Percentiles rank a stretch among this genome's conserved stretches.
Conservation (phyloP, 495 filamentous ascomycete species). For the Penicillium bialowiezense region DNA sequence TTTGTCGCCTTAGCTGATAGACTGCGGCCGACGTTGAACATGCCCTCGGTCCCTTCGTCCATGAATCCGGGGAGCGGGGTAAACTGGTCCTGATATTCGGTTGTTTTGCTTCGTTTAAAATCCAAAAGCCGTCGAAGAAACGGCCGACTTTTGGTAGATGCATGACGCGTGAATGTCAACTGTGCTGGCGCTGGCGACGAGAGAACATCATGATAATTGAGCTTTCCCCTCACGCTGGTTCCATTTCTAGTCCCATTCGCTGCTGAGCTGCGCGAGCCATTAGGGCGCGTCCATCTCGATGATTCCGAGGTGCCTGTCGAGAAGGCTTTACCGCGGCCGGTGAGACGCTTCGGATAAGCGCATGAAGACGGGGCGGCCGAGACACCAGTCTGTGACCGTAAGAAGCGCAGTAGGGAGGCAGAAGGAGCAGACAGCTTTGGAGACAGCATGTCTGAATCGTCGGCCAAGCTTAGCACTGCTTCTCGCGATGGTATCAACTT, state of each 20-base stretch:
- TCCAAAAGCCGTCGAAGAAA: conserved; percentile 59
- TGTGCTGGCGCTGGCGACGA: neutral
- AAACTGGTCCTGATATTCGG: conserved; percentile 22
- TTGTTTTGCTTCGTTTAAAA: conserved; percentile 29
- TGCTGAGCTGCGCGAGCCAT: conserved; percentile 10
- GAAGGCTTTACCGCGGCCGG: conserved; percentile 8
- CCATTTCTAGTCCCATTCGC: conserved; percentile 11
- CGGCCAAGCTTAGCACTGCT: conserved; percentile 5
- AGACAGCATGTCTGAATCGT: conserved; percentile 36
- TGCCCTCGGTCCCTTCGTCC: conserved; percentile 37
- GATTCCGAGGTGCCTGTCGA: conserved; percentile 12
- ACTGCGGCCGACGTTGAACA: conserved; percentile 54
- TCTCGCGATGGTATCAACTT: conserved; percentile 18
- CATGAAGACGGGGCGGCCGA: conserved; percentile 38
- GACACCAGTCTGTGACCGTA: conserved; percentile 61
- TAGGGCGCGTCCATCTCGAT: conserved; percentile 25
- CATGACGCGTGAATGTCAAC: conserved; percentile 27
- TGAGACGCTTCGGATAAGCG: conserved; percentile 11
- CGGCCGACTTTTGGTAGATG: conserved; percentile 42
- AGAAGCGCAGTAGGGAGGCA: conserved; percentile 56
- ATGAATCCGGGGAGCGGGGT: conserved; percentile 24
- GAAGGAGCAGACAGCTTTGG: conserved; percentile 53
- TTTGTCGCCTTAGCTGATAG: conserved; percentile 70
- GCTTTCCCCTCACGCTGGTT: conserved; percentile 9
- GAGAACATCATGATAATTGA: conserved; percentile 1